phyloP scores from a whole-genome alignment of 257 asterid species.

The Nicotiana attenuata region DNA sequence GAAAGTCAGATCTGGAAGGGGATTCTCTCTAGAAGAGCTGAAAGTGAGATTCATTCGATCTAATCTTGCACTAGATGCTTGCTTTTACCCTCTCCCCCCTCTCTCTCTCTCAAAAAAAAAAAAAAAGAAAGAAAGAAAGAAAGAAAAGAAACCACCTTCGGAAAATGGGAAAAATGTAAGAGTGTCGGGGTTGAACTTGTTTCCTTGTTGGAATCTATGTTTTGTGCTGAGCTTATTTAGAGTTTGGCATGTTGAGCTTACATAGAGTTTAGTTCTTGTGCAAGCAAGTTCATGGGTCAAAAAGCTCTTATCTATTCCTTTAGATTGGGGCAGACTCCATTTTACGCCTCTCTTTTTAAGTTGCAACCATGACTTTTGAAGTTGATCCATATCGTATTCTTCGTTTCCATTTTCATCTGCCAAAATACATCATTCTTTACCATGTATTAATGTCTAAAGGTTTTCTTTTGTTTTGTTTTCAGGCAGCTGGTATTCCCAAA shows the following conservation, averaged over 20 bases:
- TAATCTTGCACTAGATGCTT: not conserved
- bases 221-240: not conserved
- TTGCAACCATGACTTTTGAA: not conserved
- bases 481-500: not conserved
- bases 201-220: not conserved
- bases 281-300: not conserved
- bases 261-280: not conserved
- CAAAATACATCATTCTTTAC: not conserved
- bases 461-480: not conserved
- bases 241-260: not conserved
- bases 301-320: not conserved
- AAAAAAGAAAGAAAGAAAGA: not conserved
- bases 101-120: not conserved
- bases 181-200: not conserved
- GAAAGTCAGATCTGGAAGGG: not conserved
- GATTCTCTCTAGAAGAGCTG: conserved; percentile 9
- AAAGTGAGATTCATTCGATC: not conserved
- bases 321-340: not conserved
- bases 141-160: not conserved
- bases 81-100: not conserved
- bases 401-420: not conserved
- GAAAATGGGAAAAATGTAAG: not conserved
- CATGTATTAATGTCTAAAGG: not conserved
- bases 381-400: not conserved
- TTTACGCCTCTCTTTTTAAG: not conserved